phyloP scores from a whole-genome alignment of 768 basidiomycete species.

The Rhizopogon salebrosus region DNA sequence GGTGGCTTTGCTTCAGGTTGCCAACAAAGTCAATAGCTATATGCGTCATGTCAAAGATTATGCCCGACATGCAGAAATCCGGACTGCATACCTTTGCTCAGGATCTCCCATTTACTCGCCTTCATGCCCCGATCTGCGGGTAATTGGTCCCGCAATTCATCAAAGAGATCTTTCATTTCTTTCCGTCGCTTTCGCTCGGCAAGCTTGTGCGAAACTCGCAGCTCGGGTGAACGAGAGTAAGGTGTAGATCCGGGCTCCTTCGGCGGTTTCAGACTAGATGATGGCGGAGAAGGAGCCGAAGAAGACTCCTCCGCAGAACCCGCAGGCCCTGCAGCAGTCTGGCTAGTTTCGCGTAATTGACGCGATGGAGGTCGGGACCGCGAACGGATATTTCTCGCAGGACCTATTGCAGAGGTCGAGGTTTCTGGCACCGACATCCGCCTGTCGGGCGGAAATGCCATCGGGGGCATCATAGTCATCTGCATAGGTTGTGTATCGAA shows the following conservation, averaged over 20 bases:
- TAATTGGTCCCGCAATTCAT: slow-evolving; percentile 89
- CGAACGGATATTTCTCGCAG: slow-evolving; percentile 54
- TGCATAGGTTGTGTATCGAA: slow-evolving; percentile 44
- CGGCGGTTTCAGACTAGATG: slow-evolving; percentile 29
- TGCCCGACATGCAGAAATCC: neutral
- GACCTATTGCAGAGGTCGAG: slow-evolving; percentile 37
- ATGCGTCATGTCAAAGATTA: slow-evolving; percentile 1
- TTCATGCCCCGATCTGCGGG: slow-evolving; percentile 94
- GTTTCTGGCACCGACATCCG: slow-evolving; percentile 74
- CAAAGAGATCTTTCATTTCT: slow-evolving; percentile 99
- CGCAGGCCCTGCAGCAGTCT: slow-evolving; percentile 30
- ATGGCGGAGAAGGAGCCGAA: slow-evolving; percentile 29
- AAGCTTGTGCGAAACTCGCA: slow-evolving; percentile 93
- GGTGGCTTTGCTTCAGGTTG: slow-evolving; percentile 70
- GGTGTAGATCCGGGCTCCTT: slow-evolving; percentile 64
- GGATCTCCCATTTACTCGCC: slow-evolving; percentile 98
- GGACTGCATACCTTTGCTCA: slow-evolving; percentile 76
- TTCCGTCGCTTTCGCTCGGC: slow-evolving; percentile 96
- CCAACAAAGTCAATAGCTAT: slow-evolving; percentile 86
- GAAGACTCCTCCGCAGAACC: slow-evolving; percentile 37
- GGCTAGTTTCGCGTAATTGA: slow-evolving; percentile 40
- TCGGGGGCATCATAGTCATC: slow-evolving; percentile 52
- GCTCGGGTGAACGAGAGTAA: slow-evolving; percentile 92
- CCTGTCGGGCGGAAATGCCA: slow-evolving; percentile 57
- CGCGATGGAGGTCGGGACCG: slow-evolving; percentile 72